Evolutionary conservation across 306 rosid species (phyloP).

Genomic region (Fagus crenata): DNA sequence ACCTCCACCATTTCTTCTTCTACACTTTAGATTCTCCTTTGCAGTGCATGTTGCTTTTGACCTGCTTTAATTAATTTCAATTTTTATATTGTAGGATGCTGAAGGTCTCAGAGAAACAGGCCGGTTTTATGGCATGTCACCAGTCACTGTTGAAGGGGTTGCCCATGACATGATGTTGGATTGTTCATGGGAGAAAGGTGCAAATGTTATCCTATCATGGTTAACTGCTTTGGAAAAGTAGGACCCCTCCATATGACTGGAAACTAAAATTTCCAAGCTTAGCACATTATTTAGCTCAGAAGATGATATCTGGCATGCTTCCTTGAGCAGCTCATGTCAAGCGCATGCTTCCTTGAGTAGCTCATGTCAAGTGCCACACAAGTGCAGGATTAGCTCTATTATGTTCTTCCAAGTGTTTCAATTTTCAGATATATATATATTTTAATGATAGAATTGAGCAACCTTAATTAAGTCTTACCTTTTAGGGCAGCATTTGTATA

Average conservation of each 20-base stretch:
- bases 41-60: not conserved
- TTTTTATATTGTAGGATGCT: conserved; percentile 48
- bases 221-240: conserved; percentile 38
- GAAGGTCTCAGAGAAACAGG: conserved; percentile 78
- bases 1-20: not conserved
- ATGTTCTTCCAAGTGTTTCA: not conserved
- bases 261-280: not conserved
- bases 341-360: too few species aligned
- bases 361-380: not conserved
- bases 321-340: not conserved
- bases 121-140: conserved; percentile 59
- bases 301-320: conserved; percentile 7
- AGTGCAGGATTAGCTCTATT: not conserved
- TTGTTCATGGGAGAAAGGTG: conserved; percentile 72
- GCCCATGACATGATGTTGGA: conserved; percentile 96
- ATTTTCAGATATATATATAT: too few species aligned
- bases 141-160: conserved; percentile 53
- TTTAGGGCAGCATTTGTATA: too few species aligned
- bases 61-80: not conserved
- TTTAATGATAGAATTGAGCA: too few species aligned
- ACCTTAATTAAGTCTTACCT: too few species aligned
- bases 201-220: conserved; percentile 67
- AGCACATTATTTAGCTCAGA: not conserved
- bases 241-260: conserved; percentile 3
- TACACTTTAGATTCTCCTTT: conserved; percentile 10